Base-by-base conservation (phyloP, 345 rosid species). In the Boechera retrofracta region DNA sequence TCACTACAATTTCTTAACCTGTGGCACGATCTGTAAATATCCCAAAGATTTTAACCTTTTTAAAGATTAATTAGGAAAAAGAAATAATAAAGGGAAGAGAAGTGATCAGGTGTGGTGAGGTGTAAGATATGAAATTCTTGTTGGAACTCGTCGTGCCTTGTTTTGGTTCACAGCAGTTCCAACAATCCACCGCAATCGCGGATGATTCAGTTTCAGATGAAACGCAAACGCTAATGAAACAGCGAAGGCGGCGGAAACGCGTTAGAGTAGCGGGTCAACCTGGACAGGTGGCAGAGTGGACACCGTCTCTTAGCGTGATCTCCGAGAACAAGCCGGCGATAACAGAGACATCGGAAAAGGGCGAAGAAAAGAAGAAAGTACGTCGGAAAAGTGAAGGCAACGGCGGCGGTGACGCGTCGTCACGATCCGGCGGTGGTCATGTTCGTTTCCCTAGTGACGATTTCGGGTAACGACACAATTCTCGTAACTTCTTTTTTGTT, bases 271-370 rank as follows among this genome's bases (percentile, higher is more conserved):
- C 72, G 41, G 79, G 71, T 69, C 77, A 72, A 26, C 54, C 65
- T 18, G 80, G 64, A 64, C 42, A 69, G 3, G 59, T 56, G 45
- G 73, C 33, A 2, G 88, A 89, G 67, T 90, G 93, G 96, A 85
- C 75, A 77, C 98, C 98, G 3, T 79, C 92, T 6, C 79, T 92
- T 51, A 13, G 62, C 32, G 73, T 85, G 31, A 92, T 92, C 72
- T 83, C 90, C 0, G 98, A 92, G 82, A 83, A 85, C 62, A 83
- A 62, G 38, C 74, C 83, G 45, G 60, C 59, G 6, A 47, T 80
- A 71, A 76, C 35, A 69, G 64, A 51, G 52, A 79, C 64, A 32
- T 78, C 76, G 6, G 51, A 57, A 47, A 80, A 53, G 62, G 66
- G 59, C 4, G 47, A 38, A 15, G 80, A 51, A 18, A 57, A 74